phyloP scores from a whole-genome alignment of 106 monocot genomes.

The Apostasia ramifera region DNA sequence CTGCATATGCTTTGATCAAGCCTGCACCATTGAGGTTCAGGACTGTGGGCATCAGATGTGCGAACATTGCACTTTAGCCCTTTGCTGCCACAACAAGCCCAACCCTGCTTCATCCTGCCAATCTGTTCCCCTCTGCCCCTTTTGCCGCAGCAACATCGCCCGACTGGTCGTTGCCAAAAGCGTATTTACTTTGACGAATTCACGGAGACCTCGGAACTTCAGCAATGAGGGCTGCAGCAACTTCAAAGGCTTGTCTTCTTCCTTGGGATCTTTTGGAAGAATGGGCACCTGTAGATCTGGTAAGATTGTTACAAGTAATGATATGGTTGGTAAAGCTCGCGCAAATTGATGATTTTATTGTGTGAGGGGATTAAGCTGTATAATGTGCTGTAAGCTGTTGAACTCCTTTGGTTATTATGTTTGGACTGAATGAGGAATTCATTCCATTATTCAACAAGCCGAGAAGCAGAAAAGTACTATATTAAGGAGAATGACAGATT shows the following conservation, averaged over 20 bases:
- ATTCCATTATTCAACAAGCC: neutral
- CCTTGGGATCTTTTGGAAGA: slow-evolving; percentile 30
- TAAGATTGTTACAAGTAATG: slow-evolving; percentile 17
- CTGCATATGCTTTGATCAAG: slow-evolving; percentile 63
- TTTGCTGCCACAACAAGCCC: slow-evolving; percentile 58
- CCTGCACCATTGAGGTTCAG: slow-evolving; percentile 43
- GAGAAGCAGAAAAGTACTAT: too few relatives aligned
- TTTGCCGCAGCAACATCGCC: slow-evolving; percentile 53
- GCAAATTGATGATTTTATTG: neutral
- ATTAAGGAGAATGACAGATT: too few relatives aligned
- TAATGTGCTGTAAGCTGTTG: neutral
- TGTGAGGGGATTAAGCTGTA: neutral
- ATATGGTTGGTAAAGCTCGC: slow-evolving; percentile 33
- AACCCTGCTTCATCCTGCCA: slow-evolving; percentile 16
- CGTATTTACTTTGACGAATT: slow-evolving; percentile 4
- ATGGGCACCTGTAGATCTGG: slow-evolving; percentile 15
- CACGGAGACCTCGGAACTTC: slow-evolving; percentile 24
- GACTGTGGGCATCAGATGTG: slow-evolving; percentile 39
- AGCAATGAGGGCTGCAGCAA: slow-evolving; percentile 44
- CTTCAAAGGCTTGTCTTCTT: slow-evolving; percentile 46
- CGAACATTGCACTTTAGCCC: slow-evolving; percentile 43
- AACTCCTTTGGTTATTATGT: neutral
- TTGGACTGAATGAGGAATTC: neutral
- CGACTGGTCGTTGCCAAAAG: slow-evolving; percentile 24
- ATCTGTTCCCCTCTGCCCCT: slow-evolving; percentile 40